Conservation (phyloP, 106 monocot species). For the Narthecium ossifragum region DNA sequence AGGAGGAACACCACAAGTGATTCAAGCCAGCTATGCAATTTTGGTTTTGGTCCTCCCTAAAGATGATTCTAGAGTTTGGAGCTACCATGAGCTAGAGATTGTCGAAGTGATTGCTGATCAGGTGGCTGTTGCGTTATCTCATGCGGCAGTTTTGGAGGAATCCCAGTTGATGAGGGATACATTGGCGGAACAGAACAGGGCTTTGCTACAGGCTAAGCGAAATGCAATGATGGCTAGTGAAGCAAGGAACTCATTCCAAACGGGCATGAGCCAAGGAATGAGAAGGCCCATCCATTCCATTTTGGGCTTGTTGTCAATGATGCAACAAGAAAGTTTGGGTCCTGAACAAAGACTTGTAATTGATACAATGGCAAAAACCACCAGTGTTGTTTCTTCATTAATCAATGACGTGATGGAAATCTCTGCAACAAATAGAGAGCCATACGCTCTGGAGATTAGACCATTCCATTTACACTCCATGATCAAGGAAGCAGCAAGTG, state of each 20-base stretch:
- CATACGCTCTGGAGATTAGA: constrained; percentile 19
- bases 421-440: constrained; percentile 8
- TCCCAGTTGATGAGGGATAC: constrained; percentile 27
- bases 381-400: constrained; percentile 26
- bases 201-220: constrained; percentile 29
- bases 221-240: constrained; percentile 38
- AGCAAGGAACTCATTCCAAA: constrained; percentile 37
- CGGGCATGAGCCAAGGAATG: constrained; percentile 42
- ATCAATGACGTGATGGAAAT: constrained; percentile 31
- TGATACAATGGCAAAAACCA: constrained; percentile 25
- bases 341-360: constrained; percentile 32
- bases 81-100: constrained; percentile 31
- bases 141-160: constrained; percentile 36
- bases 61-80: constrained; percentile 26
- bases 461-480: constrained; percentile 24
- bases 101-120: constrained; percentile 41
- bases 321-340: constrained; percentile 24
- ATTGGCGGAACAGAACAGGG: constrained; percentile 37
- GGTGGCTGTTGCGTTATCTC: constrained; percentile 41
- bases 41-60: constrained; percentile 41
- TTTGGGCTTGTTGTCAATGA: constrained; percentile 27
- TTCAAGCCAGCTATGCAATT: constrained; percentile 29
- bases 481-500: constrained; percentile 27
- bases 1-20: constrained; percentile 31
- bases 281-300: constrained; percentile 36